Evolutionary conservation across 441 rosid species (phyloP).

Genomic region (Daphne laureola): DNA sequence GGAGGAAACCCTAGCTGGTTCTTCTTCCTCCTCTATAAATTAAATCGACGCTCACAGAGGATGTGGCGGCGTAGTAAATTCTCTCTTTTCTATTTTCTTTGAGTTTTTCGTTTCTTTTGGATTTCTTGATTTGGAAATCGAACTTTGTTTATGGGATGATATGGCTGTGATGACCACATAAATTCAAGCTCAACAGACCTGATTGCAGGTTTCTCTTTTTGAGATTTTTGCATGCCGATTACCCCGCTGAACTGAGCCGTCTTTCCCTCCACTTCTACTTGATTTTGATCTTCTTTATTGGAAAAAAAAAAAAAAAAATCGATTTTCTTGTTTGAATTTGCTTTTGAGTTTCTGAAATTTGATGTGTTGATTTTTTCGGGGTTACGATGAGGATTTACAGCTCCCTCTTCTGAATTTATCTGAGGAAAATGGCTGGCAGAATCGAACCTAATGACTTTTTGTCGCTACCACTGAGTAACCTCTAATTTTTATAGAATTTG

Average conservation of each 20-base stretch:
- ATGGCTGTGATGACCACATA: constrained; percentile 65
- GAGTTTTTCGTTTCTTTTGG: fast-evolving
- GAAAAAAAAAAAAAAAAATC: too few species aligned
- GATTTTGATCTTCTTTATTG: background rate
- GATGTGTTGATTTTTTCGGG: too few species aligned
- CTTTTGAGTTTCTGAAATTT: too few species aligned
- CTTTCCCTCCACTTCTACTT: background rate
- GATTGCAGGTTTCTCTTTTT: constrained; percentile 45
- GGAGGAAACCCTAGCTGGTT: too few species aligned
- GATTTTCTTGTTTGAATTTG: background rate
- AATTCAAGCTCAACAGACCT: constrained; percentile 98
- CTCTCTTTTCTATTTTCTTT: background rate
- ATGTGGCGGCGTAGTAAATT: too few species aligned
- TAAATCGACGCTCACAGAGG: too few species aligned
- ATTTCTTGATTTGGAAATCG: background rate
- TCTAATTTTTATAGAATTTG: background rate
- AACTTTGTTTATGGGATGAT: background rate
- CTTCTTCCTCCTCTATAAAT: too few species aligned
- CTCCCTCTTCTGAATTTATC: constrained; percentile 72
- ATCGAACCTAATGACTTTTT: constrained; percentile 61
- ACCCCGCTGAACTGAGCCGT: constrained; percentile 85
- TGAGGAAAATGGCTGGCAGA: constrained; percentile 76
- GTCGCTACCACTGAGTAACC: constrained; percentile 63
- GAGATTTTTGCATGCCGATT: constrained; percentile 65
- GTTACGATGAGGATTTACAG: constrained; percentile 52